Evolutionary conservation across 2,329 filamentous ascomycete species (phyloP).

Genomic region (Colletotrichum kahawae): DNA sequence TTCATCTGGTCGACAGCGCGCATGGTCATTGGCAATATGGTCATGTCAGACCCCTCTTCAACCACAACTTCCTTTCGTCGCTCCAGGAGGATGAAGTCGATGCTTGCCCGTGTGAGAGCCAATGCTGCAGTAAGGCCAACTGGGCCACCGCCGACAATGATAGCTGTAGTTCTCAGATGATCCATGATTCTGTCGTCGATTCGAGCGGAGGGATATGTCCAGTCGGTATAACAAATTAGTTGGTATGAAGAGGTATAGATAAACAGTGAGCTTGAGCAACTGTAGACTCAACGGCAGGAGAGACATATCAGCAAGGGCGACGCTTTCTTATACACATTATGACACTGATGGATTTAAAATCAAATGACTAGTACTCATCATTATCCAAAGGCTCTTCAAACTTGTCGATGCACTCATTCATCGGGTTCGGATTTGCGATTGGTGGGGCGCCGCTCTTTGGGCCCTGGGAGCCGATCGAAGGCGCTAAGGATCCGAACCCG

Average conservation of each 20-base stretch:
- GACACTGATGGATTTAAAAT: background rate
- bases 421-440: background rate
- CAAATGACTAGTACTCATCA: background rate
- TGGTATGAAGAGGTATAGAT: accelerated
- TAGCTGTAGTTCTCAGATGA: background rate
- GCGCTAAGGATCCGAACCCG: background rate
- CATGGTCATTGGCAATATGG: slow-evolving; percentile 31
- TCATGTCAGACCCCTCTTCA: slow-evolving; percentile 35
- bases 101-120: slow-evolving; percentile 26
- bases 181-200: background rate
- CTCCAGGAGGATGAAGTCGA: slow-evolving; percentile 3
- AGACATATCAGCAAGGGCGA: accelerated
- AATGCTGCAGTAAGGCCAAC: slow-evolving; percentile 32
- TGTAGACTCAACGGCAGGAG: background rate
- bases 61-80: slow-evolving; percentile 28
- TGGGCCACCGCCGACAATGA: slow-evolving; percentile 30
- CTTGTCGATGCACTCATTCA: background rate
- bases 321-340: background rate
- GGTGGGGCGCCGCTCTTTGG: background rate
- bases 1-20: slow-evolving; percentile 39
- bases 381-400: background rate
- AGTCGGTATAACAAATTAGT: background rate
- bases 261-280: background rate
- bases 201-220: background rate
- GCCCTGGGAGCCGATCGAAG: background rate